Conservation (phyloP, 306 rosid genomes). For the Cucurbita maxima region DNA sequence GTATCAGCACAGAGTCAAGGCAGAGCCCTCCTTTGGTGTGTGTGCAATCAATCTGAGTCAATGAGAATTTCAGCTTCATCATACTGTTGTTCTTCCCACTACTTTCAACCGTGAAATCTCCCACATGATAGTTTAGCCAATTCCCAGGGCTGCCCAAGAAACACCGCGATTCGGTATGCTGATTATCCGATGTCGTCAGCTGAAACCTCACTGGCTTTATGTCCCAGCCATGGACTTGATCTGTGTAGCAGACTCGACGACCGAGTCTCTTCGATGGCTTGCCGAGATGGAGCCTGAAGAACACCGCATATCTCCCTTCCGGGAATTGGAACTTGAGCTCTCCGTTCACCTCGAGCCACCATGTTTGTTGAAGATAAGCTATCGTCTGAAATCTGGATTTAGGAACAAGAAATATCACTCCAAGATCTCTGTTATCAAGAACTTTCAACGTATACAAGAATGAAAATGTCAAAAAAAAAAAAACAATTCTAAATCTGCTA, state of each 20-base stretch:
- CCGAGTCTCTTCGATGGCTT: conserved; percentile 53
- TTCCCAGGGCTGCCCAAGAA: conserved; percentile 55
- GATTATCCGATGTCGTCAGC: conserved; percentile 61
- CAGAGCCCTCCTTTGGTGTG: conserved; percentile 90
- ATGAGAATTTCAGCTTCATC: conserved; percentile 55
- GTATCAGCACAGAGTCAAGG: conserved; percentile 60
- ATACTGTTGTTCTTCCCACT: conserved; percentile 19
- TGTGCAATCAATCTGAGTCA: conserved; percentile 79
- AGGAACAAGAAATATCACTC: no score
- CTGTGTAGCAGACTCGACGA: conserved; percentile 44
- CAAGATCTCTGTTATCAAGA: not conserved
- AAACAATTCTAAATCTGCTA: not conserved
- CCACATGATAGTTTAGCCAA: conserved; percentile 60
- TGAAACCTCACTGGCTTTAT: conserved; percentile 56
- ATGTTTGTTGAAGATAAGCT: conserved; percentile 87
- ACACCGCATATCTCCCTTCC: conserved; percentile 40
- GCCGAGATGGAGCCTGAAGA: conserved; percentile 70
- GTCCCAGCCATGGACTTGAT: conserved; percentile 78
- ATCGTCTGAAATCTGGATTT: conserved; percentile 48
- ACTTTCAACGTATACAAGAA: not conserved
- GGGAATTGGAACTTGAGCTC: conserved; percentile 77
- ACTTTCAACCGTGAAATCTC: conserved; percentile 45
- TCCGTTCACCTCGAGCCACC: conserved; percentile 90
- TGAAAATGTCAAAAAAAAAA: not conserved
- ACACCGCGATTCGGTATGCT: conserved; percentile 31